Evolutionary conservation across 169 alveolate species (phyloP).

Genomic region (Plasmodium gonderi): DNA sequence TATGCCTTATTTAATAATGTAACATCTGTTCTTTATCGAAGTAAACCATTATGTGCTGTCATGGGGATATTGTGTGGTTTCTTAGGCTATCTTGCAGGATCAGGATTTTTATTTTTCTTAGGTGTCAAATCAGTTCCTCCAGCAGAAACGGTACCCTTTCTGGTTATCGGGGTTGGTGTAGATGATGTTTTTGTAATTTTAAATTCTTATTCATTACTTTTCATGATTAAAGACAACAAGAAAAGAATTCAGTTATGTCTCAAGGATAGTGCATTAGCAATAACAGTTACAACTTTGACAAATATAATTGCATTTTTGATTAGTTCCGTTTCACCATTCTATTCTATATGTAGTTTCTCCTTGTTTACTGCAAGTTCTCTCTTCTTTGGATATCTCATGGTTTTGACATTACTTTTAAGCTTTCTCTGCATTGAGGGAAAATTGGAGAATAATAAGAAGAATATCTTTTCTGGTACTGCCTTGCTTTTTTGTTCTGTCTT

Average conservation of each 20-base stretch:
- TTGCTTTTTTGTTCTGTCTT: slow-evolving; percentile 8
- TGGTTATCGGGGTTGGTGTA: slow-evolving; percentile 87
- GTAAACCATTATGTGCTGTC: slow-evolving; percentile 73
- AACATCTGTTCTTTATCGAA: slow-evolving; percentile 53
- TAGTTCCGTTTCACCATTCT: slow-evolving; percentile 86
- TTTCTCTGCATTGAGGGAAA: slow-evolving; percentile 85
- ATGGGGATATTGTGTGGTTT: slow-evolving; percentile 87
- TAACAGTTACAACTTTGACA: slow-evolving; percentile 88
- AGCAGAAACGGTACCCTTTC: slow-evolving; percentile 86
- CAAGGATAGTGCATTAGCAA: slow-evolving; percentile 86
- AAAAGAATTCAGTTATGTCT: slow-evolving; percentile 83
- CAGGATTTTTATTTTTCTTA: slow-evolving; percentile 84
- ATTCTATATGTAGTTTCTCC: slow-evolving; percentile 86
- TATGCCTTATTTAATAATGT: slow-evolving; percentile 67
- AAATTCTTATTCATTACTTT: slow-evolving; percentile 84
- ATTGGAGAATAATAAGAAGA: slow-evolving; percentile 72
- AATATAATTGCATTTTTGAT: slow-evolving; percentile 85
- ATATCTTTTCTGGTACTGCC: slow-evolving; percentile 13
- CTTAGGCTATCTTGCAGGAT: slow-evolving; percentile 85
- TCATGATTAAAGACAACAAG: slow-evolving; percentile 80
- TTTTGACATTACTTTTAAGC: slow-evolving; percentile 83
- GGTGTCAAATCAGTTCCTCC: slow-evolving; percentile 87
- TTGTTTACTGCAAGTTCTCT: slow-evolving; percentile 83
- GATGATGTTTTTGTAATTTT: slow-evolving; percentile 87
- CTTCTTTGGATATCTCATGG: slow-evolving; percentile 84